These are phyloP conservation scores for Xylaria nigripes DNA, from an alignment of 495 filamentous ascomycete species.

Conservation along the genomic window DNA sequence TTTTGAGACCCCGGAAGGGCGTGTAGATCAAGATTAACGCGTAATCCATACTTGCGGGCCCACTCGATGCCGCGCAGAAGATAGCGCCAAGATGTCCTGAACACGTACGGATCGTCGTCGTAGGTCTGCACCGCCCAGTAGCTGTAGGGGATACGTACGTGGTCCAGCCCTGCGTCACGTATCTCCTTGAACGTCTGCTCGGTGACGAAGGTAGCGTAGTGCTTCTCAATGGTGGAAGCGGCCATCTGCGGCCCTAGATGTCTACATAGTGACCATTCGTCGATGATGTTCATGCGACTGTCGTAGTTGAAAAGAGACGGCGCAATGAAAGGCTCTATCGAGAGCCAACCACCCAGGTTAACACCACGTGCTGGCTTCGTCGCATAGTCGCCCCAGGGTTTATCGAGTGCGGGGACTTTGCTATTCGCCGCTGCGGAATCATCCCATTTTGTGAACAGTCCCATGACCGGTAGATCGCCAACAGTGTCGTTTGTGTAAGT, in stretches of 20 bases:
- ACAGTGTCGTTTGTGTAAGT: constrained; percentile 84
- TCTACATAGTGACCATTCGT: constrained; percentile 75
- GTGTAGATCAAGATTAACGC: constrained; percentile 92
- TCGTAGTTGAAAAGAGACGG: constrained; percentile 83
- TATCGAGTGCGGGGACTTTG: constrained; percentile 68
- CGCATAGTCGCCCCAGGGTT: constrained; percentile 68
- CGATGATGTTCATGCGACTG: constrained; percentile 55
- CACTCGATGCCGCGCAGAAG: constrained; percentile 89
- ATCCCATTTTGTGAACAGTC: constrained; percentile 78
- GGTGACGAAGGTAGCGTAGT: constrained; percentile 82
- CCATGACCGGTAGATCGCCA: constrained; percentile 83
- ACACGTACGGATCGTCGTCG: constrained; percentile 79
- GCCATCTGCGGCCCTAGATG: constrained; percentile 57
- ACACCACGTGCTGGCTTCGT: constrained; percentile 75
- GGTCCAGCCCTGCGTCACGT: constrained; percentile 80
- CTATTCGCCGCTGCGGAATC: constrained; percentile 71
- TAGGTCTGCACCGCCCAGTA: constrained; percentile 94
- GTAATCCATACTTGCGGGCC: constrained; percentile 83
- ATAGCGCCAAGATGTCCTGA: constrained; percentile 86
- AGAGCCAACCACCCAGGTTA: constrained; percentile 92
- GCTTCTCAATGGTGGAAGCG: constrained; percentile 64
- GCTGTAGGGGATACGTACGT: constrained; percentile 87
- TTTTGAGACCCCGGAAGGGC: constrained; percentile 78
- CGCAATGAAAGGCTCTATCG: constrained; percentile 89
- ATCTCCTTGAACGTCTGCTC: constrained; percentile 81